Base-by-base conservation (phyloP, 2,329 filamentous ascomycete species). In the Paracorniculantispora psalliotae region DNA sequence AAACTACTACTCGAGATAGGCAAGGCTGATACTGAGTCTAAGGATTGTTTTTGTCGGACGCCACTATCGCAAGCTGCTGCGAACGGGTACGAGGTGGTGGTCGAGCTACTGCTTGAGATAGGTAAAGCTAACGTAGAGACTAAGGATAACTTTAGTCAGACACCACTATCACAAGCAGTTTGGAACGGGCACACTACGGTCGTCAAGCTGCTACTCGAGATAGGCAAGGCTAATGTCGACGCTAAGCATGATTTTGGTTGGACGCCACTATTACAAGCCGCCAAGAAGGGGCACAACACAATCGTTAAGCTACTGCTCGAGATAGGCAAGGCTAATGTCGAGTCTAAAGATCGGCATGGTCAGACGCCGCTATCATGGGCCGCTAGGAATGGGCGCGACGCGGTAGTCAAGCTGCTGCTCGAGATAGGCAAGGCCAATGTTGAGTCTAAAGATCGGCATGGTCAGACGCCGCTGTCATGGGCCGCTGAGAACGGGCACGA, bases 11-110 rank as follows among this genome's bases (percentile, higher is more conserved):
- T 9, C 5, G 52, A 2, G 9, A 44, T 19, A 41, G 52, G n/a
- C 23, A 55, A 46, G 37, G 37, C 19, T 37, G 7, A 37, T 9
- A 12, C 33, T 8, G 12, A 12, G 37, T 17, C 28, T 13, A 47
- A 58, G 33, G 54, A 61, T 23, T 15, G 17, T 15, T 9, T 25
- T 9, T 28, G 59, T 30, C 19, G 39, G 50, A 55, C 54, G 44
- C 59, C 59, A 25, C 54, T 61, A 3, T 55, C 49, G 2, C 50
- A 41, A 49, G 59, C 59, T 28, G 59, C 54, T n/a, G 9, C 7
- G 19, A n/a, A 37, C 4, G 49, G 49, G 43, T 9, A 54, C 4
- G 23, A 41, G 7, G 15, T 5, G 6, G 37, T 17, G 4, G 37
- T 41, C 37, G 17, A 41, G 37, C 37, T 41, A 23, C 35, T 54